A percentile compares a stretch with the other conserved stretches of the same genome.
Evolutionary conservation across 2,329 filamentous ascomycete genomes (phyloP).

Genomic region (Verticillium albo-atrum): DNA sequence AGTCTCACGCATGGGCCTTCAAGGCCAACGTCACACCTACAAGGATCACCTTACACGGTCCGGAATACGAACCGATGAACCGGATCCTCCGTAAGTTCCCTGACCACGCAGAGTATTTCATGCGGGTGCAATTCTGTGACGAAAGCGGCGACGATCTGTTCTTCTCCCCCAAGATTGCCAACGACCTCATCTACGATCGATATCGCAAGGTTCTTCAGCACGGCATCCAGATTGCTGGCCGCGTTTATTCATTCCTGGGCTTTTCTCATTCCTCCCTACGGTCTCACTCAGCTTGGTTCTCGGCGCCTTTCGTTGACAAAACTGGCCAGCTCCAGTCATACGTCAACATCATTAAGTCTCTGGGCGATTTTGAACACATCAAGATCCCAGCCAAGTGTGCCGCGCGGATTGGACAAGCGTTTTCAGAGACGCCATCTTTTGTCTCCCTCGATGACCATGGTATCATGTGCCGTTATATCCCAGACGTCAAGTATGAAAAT

Average conservation of each 20-base stretch:
- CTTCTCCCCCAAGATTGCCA: slow-evolving; percentile 45
- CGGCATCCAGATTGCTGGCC: slow-evolving; percentile 60
- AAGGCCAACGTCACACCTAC: slow-evolving; percentile 57
- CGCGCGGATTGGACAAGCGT: slow-evolving; percentile 61
- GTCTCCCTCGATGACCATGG: slow-evolving; percentile 40
- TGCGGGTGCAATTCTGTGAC: slow-evolving; percentile 69
- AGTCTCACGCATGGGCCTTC: slow-evolving; percentile 42
- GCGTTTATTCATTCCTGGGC: slow-evolving; percentile 63
- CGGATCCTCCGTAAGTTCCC: slow-evolving; percentile 65
- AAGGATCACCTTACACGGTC: slow-evolving; percentile 51
- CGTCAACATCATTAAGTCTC: slow-evolving; percentile 35
- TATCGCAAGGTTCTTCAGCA: slow-evolving; percentile 56
- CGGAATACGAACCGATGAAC: slow-evolving; percentile 65
- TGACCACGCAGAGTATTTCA: slow-evolving; percentile 55
- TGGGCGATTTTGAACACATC: slow-evolving; percentile 49
- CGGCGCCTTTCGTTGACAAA: slow-evolving; percentile 39
- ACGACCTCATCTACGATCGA: slow-evolving; percentile 47
- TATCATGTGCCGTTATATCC: slow-evolving; percentile 30
- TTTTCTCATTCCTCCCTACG: slow-evolving; percentile 78
- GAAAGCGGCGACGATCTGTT: slow-evolving; percentile 64
- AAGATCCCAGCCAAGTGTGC: slow-evolving; percentile 51
- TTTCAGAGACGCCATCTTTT: slow-evolving; percentile 68
- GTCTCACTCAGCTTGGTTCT: slow-evolving; percentile 65
- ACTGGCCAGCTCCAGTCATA: slow-evolving; percentile 27
- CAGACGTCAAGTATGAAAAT: slow-evolving; percentile 46